Evolutionary conservation across 305 asterid genomes (phyloP).

Genomic region (Fraxinus sp.): DNA sequence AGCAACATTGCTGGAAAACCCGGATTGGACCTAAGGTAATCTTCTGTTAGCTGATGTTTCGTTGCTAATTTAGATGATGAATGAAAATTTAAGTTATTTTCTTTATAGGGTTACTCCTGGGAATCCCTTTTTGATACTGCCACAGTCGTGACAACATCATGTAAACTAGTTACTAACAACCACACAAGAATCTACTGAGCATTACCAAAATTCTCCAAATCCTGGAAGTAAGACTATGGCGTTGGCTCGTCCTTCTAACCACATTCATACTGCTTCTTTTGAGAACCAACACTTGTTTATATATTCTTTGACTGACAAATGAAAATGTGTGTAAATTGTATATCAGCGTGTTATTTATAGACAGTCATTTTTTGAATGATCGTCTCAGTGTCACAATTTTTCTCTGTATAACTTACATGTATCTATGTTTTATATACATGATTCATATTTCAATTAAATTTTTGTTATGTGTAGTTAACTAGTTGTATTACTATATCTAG

Average conservation of each 20-base stretch:
- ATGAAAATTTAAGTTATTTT: background rate
- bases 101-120: slow-evolving; percentile 46
- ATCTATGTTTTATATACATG: background rate
- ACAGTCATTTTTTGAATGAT: background rate
- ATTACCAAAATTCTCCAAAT: background rate
- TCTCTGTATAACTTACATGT: background rate
- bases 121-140: slow-evolving; percentile 37
- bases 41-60: slow-evolving; percentile 2
- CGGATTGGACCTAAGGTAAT: slow-evolving; percentile 55
- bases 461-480: background rate
- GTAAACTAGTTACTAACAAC: background rate
- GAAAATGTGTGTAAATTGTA: slow-evolving; percentile 16
- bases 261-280: background rate
- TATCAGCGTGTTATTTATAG: background rate
- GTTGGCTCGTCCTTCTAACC: background rate
- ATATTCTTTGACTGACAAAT: background rate
- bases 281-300: background rate
- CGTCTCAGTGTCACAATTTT: background rate
- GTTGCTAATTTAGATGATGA: background rate
- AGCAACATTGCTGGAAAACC: slow-evolving; percentile 50
- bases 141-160: slow-evolving; percentile 18
- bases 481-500: background rate
- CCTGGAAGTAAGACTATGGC: background rate
- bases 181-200: background rate
- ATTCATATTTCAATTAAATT: background rate